Evolutionary conservation across 306 rosid genomes (phyloP).

Genomic region (Medicago lupulina): DNA sequence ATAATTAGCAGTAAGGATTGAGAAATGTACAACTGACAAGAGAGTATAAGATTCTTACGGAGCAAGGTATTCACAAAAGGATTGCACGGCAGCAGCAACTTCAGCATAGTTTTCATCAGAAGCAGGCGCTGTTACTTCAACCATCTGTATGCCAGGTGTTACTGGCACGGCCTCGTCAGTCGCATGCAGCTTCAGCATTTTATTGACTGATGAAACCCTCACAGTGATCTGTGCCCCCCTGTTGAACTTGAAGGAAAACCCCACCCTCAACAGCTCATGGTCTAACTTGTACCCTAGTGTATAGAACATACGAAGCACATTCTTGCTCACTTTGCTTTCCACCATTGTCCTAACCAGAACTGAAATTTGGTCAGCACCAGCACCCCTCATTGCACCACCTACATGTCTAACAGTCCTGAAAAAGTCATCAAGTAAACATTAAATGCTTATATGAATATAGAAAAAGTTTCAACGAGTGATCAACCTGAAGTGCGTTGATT

Average conservation of each 20-base stretch:
- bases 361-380: conserved; percentile 94
- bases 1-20: neutral
- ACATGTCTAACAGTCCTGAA: conserved; percentile 82
- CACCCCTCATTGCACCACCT: conserved; percentile 97
- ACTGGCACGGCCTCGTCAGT: conserved; percentile 90
- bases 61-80: conserved; percentile 96
- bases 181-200: conserved; percentile 88
- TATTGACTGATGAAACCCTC: conserved; percentile 81
- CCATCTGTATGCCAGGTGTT: conserved; percentile 91
- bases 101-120: conserved; percentile 76
- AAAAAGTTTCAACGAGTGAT: conserved; percentile 23
- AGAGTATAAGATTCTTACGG: conserved; percentile 67
- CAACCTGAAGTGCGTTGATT: conserved; percentile 21
- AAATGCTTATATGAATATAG: conserved; percentile 3
- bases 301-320: conserved; percentile 81
- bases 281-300: conserved; percentile 92
- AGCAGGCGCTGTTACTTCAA: conserved; percentile 97
- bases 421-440: conserved; percentile 19
- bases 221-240: conserved; percentile 80
- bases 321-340: conserved; percentile 90
- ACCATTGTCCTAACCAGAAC: conserved; percentile 87
- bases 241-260: conserved; percentile 75
- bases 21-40: conserved; percentile 12
- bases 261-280: conserved; percentile 84
- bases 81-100: conserved; percentile 73